Percentiles rank a stretch among this genome's conserved stretches.
Evolutionary conservation across 495 filamentous ascomycete species (phyloP).

Genomic region (Tricharina praecox): DNA sequence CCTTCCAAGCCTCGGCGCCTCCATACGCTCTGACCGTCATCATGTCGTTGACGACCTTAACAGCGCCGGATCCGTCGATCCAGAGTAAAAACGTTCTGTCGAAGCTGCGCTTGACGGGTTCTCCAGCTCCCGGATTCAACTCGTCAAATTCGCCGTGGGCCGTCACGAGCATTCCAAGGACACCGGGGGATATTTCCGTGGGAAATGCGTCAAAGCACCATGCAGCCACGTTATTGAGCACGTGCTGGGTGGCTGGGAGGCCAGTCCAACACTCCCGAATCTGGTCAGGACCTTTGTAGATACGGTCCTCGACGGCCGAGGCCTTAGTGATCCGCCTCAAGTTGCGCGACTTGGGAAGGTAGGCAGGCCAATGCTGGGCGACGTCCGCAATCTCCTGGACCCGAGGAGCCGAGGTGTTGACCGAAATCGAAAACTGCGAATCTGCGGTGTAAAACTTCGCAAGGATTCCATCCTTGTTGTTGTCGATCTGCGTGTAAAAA

Average conservation of each 20-base stretch:
- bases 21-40: slow-evolving; percentile 52
- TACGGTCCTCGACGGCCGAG: slow-evolving; percentile 40
- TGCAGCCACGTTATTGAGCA: slow-evolving; percentile 42
- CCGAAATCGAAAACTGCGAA: slow-evolving; percentile 61
- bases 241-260: slow-evolving; percentile 62
- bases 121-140: slow-evolving; percentile 36
- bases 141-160: slow-evolving; percentile 78
- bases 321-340: slow-evolving; percentile 46
- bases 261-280: slow-evolving; percentile 50
- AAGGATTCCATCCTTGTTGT: slow-evolving; percentile 44
- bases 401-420: slow-evolving; percentile 48
- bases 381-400: slow-evolving; percentile 28
- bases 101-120: slow-evolving; percentile 53
- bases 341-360: slow-evolving; percentile 69
- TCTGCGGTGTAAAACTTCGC: slow-evolving; percentile 56
- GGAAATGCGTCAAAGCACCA: slow-evolving; percentile 74
- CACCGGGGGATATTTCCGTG: slow-evolving; percentile 53
- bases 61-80: slow-evolving; percentile 45
- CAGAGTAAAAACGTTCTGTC: slow-evolving; percentile 72
- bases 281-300: slow-evolving; percentile 44
- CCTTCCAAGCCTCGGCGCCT: slow-evolving; percentile 42
- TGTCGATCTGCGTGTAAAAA: slow-evolving; percentile 63
- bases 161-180: slow-evolving; percentile 46
- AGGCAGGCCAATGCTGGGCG: slow-evolving; percentile 45
- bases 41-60: slow-evolving; percentile 69